Conservation (phyloP, 1,284 basidiomycete genomes). For the Mycena sp. region DNA sequence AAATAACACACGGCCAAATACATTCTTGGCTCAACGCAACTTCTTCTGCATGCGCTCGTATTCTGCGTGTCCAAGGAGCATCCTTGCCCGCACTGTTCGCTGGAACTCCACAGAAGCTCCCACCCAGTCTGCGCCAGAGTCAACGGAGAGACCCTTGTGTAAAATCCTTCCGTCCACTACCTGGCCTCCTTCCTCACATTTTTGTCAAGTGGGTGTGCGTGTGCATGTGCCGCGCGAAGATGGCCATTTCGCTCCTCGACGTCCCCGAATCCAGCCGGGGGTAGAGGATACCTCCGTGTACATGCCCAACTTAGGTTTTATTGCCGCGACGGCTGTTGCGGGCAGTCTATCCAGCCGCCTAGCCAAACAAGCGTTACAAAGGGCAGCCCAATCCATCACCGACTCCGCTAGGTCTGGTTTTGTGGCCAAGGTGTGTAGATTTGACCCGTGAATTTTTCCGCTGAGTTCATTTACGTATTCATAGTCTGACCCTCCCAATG, state of each 20-base stretch:
- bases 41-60: conserved; percentile 18
- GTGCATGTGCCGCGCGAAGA: background rate
- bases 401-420: no score
- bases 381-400: no score
- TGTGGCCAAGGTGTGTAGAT: background rate
- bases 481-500: no score
- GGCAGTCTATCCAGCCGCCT: conserved; percentile 14
- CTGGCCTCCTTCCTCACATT: background rate
- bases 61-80: conserved; percentile 5
- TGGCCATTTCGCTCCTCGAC: background rate
- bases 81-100: conserved; percentile 12
- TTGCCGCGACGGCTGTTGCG: background rate
- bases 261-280: background rate
- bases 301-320: background rate
- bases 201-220: background rate
- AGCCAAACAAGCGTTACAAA: background rate
- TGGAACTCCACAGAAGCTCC: conserved; percentile 19
- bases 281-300: background rate
- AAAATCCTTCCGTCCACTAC: background rate
- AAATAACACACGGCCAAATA: background rate
- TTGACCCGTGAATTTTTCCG: background rate
- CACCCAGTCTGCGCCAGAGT: background rate
- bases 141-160: no score
- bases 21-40: no score
- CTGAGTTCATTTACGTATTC: background rate